Conservation (phyloP, 2,329 filamentous ascomycete species). For the Mollisia scopiformis region DNA sequence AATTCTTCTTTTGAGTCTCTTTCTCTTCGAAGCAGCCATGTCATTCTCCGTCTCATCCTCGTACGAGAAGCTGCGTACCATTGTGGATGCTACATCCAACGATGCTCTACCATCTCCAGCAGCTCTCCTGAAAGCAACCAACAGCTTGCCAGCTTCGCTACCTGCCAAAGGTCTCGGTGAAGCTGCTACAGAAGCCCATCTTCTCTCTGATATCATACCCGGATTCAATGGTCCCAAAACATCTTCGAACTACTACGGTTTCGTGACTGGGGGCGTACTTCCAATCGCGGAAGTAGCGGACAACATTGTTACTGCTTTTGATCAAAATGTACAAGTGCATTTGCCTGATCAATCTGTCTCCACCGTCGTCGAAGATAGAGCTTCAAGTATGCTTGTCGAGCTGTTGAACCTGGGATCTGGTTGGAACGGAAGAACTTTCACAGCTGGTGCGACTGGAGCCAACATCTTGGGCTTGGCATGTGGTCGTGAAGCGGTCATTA, state of each 20-base stretch:
- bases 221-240: slow-evolving; percentile 37
- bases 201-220: slow-evolving; percentile 48
- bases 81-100: slow-evolving; percentile 24
- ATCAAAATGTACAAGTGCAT: slow-evolving; percentile 86
- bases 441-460: slow-evolving; percentile 71
- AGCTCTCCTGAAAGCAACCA: slow-evolving; percentile 23
- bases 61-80: slow-evolving; percentile 25
- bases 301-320: slow-evolving; percentile 76
- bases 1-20: too few species aligned
- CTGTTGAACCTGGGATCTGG: slow-evolving; percentile 62
- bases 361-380: slow-evolving; percentile 75
- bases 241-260: slow-evolving; percentile 71
- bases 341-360: slow-evolving; percentile 74
- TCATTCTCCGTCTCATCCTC: slow-evolving; percentile 30
- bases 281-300: slow-evolving; percentile 83
- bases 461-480: slow-evolving; percentile 69
- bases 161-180: slow-evolving; percentile 46
- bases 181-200: slow-evolving; percentile 44
- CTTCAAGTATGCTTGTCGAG: slow-evolving; percentile 70
- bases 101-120: slow-evolving; percentile 30
- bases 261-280: slow-evolving; percentile 82
- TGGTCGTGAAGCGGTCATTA: slow-evolving; percentile 70
- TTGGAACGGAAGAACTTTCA: slow-evolving; percentile 79
- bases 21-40: slow-evolving; percentile 13
- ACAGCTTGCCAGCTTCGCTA: slow-evolving; percentile 40